Percentiles rank a stretch among this genome's conserved stretches.
These are phyloP conservation scores for Theobroma grandiflorum DNA, from an alignment of 441 rosid genomes.

Conservation along the genomic window DNA sequence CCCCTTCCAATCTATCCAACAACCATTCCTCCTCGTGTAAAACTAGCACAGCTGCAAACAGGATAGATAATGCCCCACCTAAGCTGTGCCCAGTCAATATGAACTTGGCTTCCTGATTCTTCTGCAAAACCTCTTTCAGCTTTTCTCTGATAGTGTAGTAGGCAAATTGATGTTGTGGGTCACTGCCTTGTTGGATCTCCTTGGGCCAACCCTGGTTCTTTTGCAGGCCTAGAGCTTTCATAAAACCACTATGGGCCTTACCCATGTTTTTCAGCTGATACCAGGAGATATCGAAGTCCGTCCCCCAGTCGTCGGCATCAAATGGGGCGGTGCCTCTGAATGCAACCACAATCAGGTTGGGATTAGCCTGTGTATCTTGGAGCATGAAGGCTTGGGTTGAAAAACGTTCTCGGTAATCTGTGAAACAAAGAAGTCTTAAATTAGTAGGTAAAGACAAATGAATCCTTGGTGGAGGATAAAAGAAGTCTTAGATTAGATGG, in stretches of 20 bases:
- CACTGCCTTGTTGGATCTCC: constrained; percentile 21
- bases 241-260: constrained; percentile 70
- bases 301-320: constrained; percentile 58
- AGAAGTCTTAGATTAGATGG: no score
- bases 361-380: constrained; percentile 50
- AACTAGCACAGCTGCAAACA: constrained; percentile 58
- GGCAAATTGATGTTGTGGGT: constrained; percentile 42
- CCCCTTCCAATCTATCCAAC: constrained; percentile 66
- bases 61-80: constrained; percentile 77
- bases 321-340: constrained; percentile 87
- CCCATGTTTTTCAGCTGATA: constrained; percentile 55
- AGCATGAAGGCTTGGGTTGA: constrained; percentile 70
- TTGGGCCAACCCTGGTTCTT: constrained; percentile 58
- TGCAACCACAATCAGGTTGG: constrained; percentile 59
- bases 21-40: constrained; percentile 63
- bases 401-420: constrained; percentile 47
- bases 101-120: constrained; percentile 52
- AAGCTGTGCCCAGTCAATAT: constrained; percentile 85
- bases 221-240: constrained; percentile 84
- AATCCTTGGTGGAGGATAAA: no score
- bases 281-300: constrained; percentile 77
- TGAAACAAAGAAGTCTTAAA: neutral
- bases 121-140: constrained; percentile 48
- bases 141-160: constrained; percentile 56
- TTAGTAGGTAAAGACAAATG: no score